Evolutionary conservation across 2,329 filamentous ascomycete genomes (phyloP).

Genomic region (Fusarium pseudonygamai): DNA sequence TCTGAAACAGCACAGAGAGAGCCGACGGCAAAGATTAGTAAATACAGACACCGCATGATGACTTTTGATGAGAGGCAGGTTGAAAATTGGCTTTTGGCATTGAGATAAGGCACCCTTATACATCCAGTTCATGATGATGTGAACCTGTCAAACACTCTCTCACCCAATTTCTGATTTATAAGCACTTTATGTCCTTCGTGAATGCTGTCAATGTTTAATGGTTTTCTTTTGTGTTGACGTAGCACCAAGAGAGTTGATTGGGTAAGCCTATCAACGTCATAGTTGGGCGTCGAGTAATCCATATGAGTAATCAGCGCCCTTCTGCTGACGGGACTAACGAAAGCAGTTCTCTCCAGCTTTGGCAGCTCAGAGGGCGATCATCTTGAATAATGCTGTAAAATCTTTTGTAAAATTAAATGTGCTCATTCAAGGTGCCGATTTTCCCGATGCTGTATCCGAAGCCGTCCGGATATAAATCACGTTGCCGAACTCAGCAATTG

Average conservation of each 20-base stretch:
- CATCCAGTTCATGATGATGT: neutral
- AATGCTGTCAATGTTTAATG: neutral
- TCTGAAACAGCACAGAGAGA: neutral
- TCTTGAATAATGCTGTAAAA: fast-evolving
- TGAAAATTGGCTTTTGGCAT: too few species aligned
- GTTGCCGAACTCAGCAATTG: too few species aligned
- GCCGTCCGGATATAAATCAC: neutral
- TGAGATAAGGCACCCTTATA: neutral
- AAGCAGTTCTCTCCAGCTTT: neutral
- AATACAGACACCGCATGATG: neutral
- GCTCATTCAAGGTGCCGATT: fast-evolving
- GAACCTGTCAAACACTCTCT: too few species aligned
- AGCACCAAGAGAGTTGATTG: neutral
- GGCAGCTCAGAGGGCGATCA: neutral
- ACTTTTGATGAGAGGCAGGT: fast-evolving
- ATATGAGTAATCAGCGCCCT: neutral
- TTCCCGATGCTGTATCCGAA: neutral
- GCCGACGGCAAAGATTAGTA: neutral
- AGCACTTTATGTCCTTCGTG: neutral
- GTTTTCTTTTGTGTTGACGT: fast-evolving
- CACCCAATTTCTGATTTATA: neutral
- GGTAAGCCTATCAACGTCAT: neutral
- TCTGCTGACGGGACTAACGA: neutral
- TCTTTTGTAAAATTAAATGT: fast-evolving
- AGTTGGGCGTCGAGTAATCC: neutral